These are phyloP conservation scores for Telfairia occidentalis DNA, from an alignment of 331 rosid genomes.

Conservation along the genomic window DNA sequence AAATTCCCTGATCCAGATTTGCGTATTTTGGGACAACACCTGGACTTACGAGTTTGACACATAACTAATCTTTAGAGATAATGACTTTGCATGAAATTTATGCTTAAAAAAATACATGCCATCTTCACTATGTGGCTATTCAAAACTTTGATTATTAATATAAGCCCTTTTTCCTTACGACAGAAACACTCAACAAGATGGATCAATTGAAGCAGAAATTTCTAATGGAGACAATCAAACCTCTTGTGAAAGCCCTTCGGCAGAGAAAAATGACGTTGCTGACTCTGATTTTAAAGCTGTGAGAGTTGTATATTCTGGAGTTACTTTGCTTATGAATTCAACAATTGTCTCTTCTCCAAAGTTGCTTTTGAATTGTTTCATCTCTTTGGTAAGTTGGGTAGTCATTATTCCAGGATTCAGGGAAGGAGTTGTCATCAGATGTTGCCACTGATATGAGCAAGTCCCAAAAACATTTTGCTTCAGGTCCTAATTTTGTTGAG, in stretches of 20 bases:
- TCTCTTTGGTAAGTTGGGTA: slow-evolving; percentile 14
- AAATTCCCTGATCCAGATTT: background rate
- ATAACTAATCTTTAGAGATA: background rate
- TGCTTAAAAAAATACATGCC: background rate
- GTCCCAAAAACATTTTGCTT: slow-evolving; percentile 35
- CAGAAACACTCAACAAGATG: slow-evolving; percentile 77
- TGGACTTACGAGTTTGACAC: background rate
- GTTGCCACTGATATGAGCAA: slow-evolving; percentile 33
- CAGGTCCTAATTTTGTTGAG: slow-evolving; percentile 35
- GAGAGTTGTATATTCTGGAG: slow-evolving; percentile 13
- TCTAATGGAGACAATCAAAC: slow-evolving; percentile 43
- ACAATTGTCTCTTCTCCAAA: slow-evolving; percentile 11
- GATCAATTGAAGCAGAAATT: slow-evolving; percentile 44
- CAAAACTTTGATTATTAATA: background rate
- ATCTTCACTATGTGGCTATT: background rate
- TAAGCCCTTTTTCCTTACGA: slow-evolving; percentile 19
- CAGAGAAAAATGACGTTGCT: slow-evolving; percentile 38
- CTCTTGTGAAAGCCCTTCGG: slow-evolving; percentile 39
- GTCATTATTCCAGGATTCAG: slow-evolving; percentile 40
- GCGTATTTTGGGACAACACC: background rate
- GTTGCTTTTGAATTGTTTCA: slow-evolving; percentile 10
- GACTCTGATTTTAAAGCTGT: slow-evolving; percentile 36
- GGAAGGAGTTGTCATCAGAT: slow-evolving; percentile 35
- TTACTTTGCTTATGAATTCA: slow-evolving; percentile 11
- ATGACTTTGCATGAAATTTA: background rate